phyloP scores from a whole-genome alignment of 345 rosid genomes.

The Melastoma malabathricum region DNA sequence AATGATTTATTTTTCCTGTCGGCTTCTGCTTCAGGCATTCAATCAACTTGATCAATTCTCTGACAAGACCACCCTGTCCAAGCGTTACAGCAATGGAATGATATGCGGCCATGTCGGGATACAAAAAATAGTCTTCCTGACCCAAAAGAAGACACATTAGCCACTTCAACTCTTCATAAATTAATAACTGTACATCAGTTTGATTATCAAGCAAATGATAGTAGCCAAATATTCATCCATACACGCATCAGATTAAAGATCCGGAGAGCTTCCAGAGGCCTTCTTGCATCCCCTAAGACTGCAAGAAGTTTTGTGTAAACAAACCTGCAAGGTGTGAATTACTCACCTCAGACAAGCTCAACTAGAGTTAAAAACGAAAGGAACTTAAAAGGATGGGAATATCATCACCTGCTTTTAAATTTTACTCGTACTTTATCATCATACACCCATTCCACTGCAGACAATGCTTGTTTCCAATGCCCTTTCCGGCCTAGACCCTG shows the following conservation, averaged over 20 bases:
- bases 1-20: constrained; percentile 23
- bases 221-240: constrained; percentile 13
- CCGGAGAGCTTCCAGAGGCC: constrained; percentile 59
- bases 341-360: too few relatives aligned
- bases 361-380: background rate
- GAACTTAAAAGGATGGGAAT: constrained; percentile 4
- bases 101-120: constrained; percentile 93
- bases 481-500: constrained; percentile 48
- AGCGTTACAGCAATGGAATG: constrained; percentile 69
- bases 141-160: constrained; percentile 12
- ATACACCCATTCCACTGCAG: constrained; percentile 72
- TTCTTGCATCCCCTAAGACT: constrained; percentile 58
- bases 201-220: constrained; percentile 4
- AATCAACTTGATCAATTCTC: constrained; percentile 56
- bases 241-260: constrained; percentile 72
- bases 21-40: constrained; percentile 76
- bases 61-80: constrained; percentile 76
- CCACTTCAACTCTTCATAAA: too few relatives aligned
- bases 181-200: too few relatives aligned
- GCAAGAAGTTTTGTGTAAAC: constrained; percentile 86
- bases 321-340: constrained; percentile 41
- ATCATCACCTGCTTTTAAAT: constrained; percentile 54
- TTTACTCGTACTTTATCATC: constrained; percentile 37
- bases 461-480: constrained; percentile 71
- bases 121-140: constrained; percentile 59